Evolutionary conservation across 805 yeast genomes (phyloP), one percentile per base, ranked within the genome.

Genomic region (Metschnikowia bowlesiae): DNA sequence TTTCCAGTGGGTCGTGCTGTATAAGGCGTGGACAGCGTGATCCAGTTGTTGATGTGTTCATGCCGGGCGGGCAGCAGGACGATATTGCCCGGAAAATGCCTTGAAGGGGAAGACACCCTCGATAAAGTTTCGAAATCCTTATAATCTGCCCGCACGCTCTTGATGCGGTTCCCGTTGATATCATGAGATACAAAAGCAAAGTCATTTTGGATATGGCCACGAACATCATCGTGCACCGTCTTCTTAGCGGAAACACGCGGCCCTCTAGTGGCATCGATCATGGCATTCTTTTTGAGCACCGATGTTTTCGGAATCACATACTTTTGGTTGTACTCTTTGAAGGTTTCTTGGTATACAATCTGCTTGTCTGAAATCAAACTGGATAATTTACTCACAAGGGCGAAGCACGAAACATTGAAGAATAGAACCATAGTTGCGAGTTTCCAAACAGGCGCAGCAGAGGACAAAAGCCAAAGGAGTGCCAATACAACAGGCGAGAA

Each of bases 301-400:
- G 81, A 71, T 2, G 79, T 66, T 46, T 76, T 75, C 2, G 89
- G 90, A 34, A 75, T 75, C 14, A 85, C 84, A 53, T 74, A 80
- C 61, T 87, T 86, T 31, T 74, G 65, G 56, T 83, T 77, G 58
- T 82, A 82, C 58, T 87, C 94, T 35, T 75, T 76, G 52, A 83
- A 69, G 53, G 80, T 78, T 59, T 85, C 89, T 52, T 77, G 79
- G 50, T 75, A 75, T 4, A 87, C 62, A 8, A 85, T 69, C 48
- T 79, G 81, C 54, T 82, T 84, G 64, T 87, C 91, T 39, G 76
- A 68, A 14, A 82, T 49, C 47, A 80, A 68, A 1, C 66, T 70
- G 34, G 78, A 66, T 59, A 80, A 87, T 41, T 46, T 50, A n/a
- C 69, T 59, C 11, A 81, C 61, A 6, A 79, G 52, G 32, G 65